phyloP scores from a whole-genome alignment of 2,329 filamentous ascomycete genomes.

The Diplodia corticola region DNA sequence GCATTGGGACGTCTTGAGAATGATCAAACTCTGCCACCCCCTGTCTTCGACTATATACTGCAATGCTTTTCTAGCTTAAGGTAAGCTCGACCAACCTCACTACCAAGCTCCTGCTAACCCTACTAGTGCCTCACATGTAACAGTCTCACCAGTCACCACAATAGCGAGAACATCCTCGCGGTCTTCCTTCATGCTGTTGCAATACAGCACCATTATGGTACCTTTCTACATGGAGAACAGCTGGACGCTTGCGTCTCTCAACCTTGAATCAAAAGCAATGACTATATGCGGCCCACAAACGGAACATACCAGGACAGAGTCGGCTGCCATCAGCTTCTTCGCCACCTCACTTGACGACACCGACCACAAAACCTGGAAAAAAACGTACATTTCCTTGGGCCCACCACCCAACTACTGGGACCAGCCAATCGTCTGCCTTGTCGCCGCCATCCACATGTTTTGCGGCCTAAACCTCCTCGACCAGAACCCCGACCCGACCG shows the following conservation, averaged over 20 bases:
- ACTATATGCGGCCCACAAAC: neutral
- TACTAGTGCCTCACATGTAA: neutral
- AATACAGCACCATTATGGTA: neutral
- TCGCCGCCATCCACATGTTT: neutral
- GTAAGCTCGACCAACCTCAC: neutral
- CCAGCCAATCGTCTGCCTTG: neutral
- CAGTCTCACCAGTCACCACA: neutral
- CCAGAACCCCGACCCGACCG: neutral
- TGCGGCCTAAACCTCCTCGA: neutral
- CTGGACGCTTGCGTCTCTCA: neutral
- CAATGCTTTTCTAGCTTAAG: neutral
- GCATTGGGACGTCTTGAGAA: neutral
- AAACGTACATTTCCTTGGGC: neutral
- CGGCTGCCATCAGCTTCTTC: neutral
- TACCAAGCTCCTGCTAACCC: neutral
- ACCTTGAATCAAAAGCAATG: neutral
- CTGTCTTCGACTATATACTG: neutral
- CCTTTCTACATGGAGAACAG: neutral
- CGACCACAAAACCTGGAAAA: neutral
- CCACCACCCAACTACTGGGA: neutral
- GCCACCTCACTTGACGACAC: neutral
- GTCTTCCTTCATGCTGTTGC: neutral
- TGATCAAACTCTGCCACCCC: neutral
- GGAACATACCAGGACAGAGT: neutral
- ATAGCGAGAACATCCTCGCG: neutral